A percentile compares a stretch with the other conserved stretches of the same genome.
Conservation (phyloP, 805 yeast species). For the Ogataea allantospora region DNA sequence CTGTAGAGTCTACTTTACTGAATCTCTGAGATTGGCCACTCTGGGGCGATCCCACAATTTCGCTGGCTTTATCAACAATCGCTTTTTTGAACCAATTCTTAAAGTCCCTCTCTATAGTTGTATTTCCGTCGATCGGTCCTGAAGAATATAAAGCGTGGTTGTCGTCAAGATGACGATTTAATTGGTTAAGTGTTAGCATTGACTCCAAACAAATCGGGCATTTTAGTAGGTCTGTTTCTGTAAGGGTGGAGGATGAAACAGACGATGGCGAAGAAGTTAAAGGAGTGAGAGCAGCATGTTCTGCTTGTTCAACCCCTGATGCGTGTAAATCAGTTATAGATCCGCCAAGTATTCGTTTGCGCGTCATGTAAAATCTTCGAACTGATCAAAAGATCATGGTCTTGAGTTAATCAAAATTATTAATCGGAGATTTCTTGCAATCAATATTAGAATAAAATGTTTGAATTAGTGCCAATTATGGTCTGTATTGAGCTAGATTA, state of each 20-base stretch:
- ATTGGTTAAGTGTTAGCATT: slow-evolving; percentile 51
- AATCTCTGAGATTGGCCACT: slow-evolving; percentile 30
- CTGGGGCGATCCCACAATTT: slow-evolving; percentile 25
- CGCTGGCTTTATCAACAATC: slow-evolving; percentile 38
- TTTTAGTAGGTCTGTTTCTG: slow-evolving; percentile 9
- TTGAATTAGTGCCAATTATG: too few relatives aligned
- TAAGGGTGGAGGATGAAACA: slow-evolving; percentile 2
- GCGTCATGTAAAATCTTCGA: slow-evolving; percentile 16
- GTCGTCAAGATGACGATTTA: slow-evolving; percentile 73
- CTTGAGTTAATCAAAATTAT: too few relatives aligned
- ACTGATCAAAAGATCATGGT: not conserved
- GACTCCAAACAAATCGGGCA: slow-evolving; percentile 74
- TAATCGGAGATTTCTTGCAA: too few relatives aligned
- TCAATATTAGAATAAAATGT: too few relatives aligned
- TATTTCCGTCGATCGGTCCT: slow-evolving; percentile 2
- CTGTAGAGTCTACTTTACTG: slow-evolving; percentile 50
- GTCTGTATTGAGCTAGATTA: too few relatives aligned
- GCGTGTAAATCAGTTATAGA: not conserved
- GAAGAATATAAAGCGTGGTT: slow-evolving; percentile 43
- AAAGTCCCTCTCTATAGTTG: slow-evolving; percentile 35
- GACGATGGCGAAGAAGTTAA: slow-evolving; percentile 13
- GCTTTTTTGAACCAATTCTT: slow-evolving; percentile 44
- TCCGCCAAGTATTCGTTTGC: slow-evolving; percentile 24
- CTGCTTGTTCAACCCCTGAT: not conserved
- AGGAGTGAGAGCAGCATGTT: slow-evolving; percentile 7